A percentile compares a stretch with the other conserved stretches of the same genome.
Conservation (phyloP, 495 filamentous ascomycete species). For the Durotheca rogersii region DNA sequence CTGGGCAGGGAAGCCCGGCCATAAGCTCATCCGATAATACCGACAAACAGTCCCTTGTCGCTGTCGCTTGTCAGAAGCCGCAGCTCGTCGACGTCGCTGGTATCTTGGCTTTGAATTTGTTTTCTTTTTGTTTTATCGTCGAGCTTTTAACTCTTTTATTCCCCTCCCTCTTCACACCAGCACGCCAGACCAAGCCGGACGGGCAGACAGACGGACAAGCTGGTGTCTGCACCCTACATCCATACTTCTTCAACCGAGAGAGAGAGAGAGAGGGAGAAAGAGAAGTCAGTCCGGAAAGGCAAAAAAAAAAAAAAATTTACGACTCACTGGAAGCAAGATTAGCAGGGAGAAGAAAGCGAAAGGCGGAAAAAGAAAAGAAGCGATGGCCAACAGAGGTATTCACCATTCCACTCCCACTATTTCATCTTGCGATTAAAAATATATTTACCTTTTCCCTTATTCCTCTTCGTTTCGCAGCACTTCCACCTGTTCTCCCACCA, state of each 20-base stretch:
- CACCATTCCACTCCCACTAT: too few species aligned
- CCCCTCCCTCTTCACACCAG: too few species aligned
- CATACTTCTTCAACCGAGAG: not conserved
- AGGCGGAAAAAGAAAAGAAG: not conserved
- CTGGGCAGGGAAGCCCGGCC: not conserved
- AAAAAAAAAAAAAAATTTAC: not conserved
- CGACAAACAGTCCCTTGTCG: not conserved
- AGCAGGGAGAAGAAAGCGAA: not conserved
- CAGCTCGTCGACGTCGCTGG: too few species aligned
- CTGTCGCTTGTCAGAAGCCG: not conserved
- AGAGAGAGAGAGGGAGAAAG: not conserved
- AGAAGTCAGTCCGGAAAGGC: not conserved
- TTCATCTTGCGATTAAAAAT: too few species aligned
- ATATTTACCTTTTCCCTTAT: too few species aligned
- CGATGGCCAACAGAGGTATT: not conserved
- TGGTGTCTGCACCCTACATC: too few species aligned
- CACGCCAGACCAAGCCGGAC: not conserved
- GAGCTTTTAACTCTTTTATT: too few species aligned
- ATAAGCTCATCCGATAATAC: not conserved
- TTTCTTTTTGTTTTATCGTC: too few species aligned
- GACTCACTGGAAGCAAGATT: not conserved
- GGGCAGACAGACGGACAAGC: not conserved
- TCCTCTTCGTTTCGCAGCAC: too few species aligned
- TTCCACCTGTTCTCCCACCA: too few species aligned
- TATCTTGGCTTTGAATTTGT: too few species aligned